phyloP scores from a whole-genome alignment of 192 early-diverging fungal species.

The Coemansia sp. region DNA sequence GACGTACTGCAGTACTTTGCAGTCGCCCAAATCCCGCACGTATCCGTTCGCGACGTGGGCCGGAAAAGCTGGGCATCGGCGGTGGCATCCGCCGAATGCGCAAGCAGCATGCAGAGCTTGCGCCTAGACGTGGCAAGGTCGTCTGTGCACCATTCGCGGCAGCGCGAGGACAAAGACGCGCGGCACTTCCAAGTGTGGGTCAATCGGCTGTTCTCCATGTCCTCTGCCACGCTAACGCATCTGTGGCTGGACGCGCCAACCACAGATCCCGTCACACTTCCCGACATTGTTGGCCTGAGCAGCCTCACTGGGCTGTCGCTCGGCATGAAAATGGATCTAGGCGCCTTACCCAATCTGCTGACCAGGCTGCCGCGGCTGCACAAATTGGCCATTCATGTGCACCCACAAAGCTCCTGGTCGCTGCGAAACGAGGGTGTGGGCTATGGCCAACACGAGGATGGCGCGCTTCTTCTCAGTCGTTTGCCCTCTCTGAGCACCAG shows the following conservation, averaged over 20 bases:
- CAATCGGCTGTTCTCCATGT: slow-evolving; percentile 39
- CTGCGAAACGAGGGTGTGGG: slow-evolving; percentile 19
- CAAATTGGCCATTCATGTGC: slow-evolving; percentile 29
- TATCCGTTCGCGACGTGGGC: slow-evolving; percentile 34
- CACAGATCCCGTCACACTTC: slow-evolving; percentile 17
- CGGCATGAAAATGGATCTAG: slow-evolving; percentile 41
- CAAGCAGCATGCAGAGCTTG: slow-evolving; percentile 10
- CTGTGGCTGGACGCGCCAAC: slow-evolving; percentile 28
- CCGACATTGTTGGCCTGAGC: slow-evolving; percentile 41
- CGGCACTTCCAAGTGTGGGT: slow-evolving; percentile 34
- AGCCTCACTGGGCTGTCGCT: slow-evolving; percentile 26
- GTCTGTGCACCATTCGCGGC: neutral
- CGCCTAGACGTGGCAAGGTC: slow-evolving; percentile 18
- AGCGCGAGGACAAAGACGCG: slow-evolving; percentile 7
- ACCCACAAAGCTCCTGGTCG: slow-evolving; percentile 24
- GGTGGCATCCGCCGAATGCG: slow-evolving; percentile 1
- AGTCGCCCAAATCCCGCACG: slow-evolving; percentile 22
- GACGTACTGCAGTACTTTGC: slow-evolving; percentile 31
- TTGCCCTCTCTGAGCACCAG: slow-evolving; percentile 35
- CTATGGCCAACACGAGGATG: slow-evolving; percentile 1
- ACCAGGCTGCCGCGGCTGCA: slow-evolving; percentile 22
- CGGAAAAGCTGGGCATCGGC: slow-evolving; percentile 12
- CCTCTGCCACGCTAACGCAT: slow-evolving; percentile 23
- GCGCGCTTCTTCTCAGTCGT: slow-evolving; percentile 1
- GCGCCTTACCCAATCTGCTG: slow-evolving; percentile 33